Evolutionary conservation across 2,329 filamentous ascomycete species (phyloP).

Genomic region (Coniochaeta hoffmannii): DNA sequence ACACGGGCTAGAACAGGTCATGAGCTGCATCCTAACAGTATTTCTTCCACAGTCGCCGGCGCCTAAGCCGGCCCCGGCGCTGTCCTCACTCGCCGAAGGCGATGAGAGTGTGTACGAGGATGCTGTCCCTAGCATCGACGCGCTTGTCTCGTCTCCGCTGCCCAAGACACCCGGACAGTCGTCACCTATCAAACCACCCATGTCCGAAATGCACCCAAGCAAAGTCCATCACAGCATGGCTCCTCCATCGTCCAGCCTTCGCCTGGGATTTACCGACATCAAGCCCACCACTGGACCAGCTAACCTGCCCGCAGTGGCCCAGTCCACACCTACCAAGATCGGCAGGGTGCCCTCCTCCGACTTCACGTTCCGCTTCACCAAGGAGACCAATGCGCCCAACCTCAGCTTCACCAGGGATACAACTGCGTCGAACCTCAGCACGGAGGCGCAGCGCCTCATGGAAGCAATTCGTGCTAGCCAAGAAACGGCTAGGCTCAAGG

Average conservation of each 20-base stretch:
- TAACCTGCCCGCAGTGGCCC: conserved; percentile 32
- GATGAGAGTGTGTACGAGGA: conserved; percentile 31
- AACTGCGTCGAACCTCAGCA: conserved; percentile 47
- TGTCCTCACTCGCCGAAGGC: conserved; percentile 36
- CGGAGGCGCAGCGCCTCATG: conserved; percentile 54
- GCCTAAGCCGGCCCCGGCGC: conserved; percentile 16
- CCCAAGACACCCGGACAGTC: conserved; percentile 55
- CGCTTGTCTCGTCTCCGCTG: conserved; percentile 26
- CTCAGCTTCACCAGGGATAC: conserved; percentile 56
- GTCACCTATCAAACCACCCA: conserved; percentile 60
- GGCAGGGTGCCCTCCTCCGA: conserved; percentile 41
- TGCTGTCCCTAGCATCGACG: conserved; percentile 19
- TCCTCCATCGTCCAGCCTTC: conserved; percentile 69
- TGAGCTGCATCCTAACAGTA: background rate
- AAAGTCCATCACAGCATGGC: conserved; percentile 71
- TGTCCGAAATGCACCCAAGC: conserved; percentile 86
- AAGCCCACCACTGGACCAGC: conserved; percentile 44
- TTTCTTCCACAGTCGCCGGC: conserved; percentile 8
- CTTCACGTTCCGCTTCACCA: conserved; percentile 59
- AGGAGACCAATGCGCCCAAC: conserved; percentile 37
- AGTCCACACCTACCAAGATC: conserved; percentile 58
- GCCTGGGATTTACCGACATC: conserved; percentile 76
- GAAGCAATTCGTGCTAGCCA: conserved; percentile 53
- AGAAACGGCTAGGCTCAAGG: conserved; percentile 64
- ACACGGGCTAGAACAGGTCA: conserved; percentile 3